phyloP scores from a whole-genome alignment of 1,284 basidiomycete species.

The Schizophyllum commune region DNA sequence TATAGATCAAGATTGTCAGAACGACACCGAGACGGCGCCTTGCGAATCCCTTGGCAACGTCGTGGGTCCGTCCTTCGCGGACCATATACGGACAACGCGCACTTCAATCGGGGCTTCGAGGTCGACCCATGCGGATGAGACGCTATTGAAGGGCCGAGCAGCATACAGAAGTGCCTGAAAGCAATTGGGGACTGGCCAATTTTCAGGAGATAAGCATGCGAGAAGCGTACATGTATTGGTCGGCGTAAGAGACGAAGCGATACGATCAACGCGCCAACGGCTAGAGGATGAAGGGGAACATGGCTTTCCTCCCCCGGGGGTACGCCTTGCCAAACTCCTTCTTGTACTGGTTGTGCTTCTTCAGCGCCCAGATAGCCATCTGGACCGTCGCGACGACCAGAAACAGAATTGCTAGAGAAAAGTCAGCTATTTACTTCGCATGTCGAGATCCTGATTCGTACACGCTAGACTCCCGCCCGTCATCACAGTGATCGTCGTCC shows the following conservation, averaged over 20 bases:
- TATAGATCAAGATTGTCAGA: too few relatives aligned
- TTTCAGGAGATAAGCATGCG: background rate
- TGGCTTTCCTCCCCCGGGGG: slow-evolving; percentile 67
- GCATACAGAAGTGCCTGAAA: background rate
- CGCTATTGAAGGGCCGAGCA: background rate
- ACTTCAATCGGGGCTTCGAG: background rate
- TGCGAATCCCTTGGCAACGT: too few relatives aligned
- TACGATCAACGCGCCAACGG: background rate
- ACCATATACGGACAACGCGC: background rate
- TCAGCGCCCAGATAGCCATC: slow-evolving; percentile 87
- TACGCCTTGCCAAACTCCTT: slow-evolving; percentile 90
- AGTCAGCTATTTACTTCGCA: background rate
- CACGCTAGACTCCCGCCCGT: slow-evolving; percentile 68
- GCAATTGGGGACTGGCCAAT: background rate
- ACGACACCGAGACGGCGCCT: too few relatives aligned
- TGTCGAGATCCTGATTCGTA: slow-evolving; percentile 28
- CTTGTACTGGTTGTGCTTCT: slow-evolving; percentile 89
- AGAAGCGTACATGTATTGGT: background rate
- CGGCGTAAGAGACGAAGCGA: background rate
- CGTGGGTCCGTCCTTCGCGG: background rate
- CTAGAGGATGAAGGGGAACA: slow-evolving; percentile 67
- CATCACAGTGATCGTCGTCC: slow-evolving; percentile 71
- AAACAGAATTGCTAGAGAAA: slow-evolving; percentile 60
- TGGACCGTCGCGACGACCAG: slow-evolving; percentile 57
- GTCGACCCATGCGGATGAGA: too few relatives aligned